phyloP scores from a whole-genome alignment of 2,329 filamentous ascomycete genomes.

The Alternaria brassicae region DNA sequence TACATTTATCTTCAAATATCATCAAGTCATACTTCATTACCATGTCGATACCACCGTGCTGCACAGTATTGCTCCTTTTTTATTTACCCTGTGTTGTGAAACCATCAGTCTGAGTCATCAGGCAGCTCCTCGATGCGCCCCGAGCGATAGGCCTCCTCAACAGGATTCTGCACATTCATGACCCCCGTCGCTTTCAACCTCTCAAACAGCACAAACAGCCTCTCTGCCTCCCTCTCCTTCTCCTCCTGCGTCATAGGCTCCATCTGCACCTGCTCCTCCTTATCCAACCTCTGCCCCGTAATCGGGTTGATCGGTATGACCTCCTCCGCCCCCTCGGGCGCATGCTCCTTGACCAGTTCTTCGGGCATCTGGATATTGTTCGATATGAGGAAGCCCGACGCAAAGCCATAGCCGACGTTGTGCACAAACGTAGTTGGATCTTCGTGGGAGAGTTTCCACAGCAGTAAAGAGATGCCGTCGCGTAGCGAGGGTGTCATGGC shows the following conservation, averaged over 20 bases:
- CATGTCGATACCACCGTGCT: background rate
- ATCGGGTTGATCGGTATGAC: constrained; percentile 74
- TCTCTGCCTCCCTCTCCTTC: constrained; percentile 89
- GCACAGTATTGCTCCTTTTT: background rate
- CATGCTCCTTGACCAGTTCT: constrained; percentile 65
- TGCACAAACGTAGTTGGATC: constrained; percentile 81
- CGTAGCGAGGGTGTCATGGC: constrained; percentile 74
- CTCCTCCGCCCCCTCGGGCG: constrained; percentile 37
- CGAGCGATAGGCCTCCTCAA: constrained; percentile 71
- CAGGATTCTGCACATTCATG: constrained; percentile 79
- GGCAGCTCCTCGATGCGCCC: constrained; percentile 74
- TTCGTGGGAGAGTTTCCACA: constrained; percentile 86
- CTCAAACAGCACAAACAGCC: constrained; percentile 89
- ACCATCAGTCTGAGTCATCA: constrained; percentile 57
- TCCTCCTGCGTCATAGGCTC: constrained; percentile 88
- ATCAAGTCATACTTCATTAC: background rate
- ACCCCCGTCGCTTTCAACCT: constrained; percentile 78
- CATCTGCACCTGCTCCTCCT: constrained; percentile 65
- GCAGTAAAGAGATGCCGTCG: constrained; percentile 75
- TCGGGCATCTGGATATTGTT: constrained; percentile 81
- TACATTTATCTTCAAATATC: background rate
- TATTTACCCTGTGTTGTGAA: too few relatives aligned
- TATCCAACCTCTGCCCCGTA: constrained; percentile 81
- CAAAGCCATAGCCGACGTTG: constrained; percentile 94
- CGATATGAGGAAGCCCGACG: constrained; percentile 86